These are phyloP conservation scores for Penicillium samsonianum DNA, from an alignment of 495 filamentous ascomycete genomes.

Conservation along the genomic window DNA sequence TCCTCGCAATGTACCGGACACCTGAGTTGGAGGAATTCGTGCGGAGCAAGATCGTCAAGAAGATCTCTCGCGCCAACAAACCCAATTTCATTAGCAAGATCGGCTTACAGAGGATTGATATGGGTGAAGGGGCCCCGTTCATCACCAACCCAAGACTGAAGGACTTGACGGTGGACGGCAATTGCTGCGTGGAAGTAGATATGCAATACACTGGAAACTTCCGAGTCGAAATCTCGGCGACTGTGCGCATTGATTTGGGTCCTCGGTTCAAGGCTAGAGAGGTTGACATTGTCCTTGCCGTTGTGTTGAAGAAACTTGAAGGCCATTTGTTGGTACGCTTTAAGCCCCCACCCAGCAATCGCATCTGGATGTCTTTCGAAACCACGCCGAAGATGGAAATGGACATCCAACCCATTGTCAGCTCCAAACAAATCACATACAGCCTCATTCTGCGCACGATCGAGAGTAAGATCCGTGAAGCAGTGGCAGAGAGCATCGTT, in stretches of 20 bases:
- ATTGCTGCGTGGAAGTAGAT: slow-evolving; percentile 81
- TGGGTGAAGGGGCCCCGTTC: slow-evolving; percentile 83
- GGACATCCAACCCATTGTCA: slow-evolving; percentile 91
- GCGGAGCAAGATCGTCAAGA: slow-evolving; percentile 86
- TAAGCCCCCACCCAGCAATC: slow-evolving; percentile 94
- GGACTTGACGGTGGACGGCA: slow-evolving; percentile 88
- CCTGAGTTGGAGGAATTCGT: slow-evolving; percentile 76
- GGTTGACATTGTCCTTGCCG: slow-evolving; percentile 84
- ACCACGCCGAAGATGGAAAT: slow-evolving; percentile 89
- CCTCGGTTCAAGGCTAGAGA: slow-evolving; percentile 85
- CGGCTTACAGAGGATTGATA: slow-evolving; percentile 75
- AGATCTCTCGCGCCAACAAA: slow-evolving; percentile 90
- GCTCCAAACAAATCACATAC: slow-evolving; percentile 92
- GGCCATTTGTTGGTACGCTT: slow-evolving; percentile 82
- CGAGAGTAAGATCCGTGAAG: slow-evolving; percentile 89
- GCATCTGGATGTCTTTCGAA: slow-evolving; percentile 92
- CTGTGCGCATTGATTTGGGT: slow-evolving; percentile 87
- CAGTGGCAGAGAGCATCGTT: slow-evolving; percentile 90
- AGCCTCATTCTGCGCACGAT: slow-evolving; percentile 88
- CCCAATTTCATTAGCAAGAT: slow-evolving; percentile 86
- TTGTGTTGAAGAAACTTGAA: slow-evolving; percentile 80
- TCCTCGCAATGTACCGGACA: slow-evolving; percentile 85
- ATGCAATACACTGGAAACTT: slow-evolving; percentile 87
- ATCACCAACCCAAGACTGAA: slow-evolving; percentile 87
- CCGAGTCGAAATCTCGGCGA: slow-evolving; percentile 82